Conservation (phyloP, 164 flowering plant genomes). For the Nymphaea colorata region DNA sequence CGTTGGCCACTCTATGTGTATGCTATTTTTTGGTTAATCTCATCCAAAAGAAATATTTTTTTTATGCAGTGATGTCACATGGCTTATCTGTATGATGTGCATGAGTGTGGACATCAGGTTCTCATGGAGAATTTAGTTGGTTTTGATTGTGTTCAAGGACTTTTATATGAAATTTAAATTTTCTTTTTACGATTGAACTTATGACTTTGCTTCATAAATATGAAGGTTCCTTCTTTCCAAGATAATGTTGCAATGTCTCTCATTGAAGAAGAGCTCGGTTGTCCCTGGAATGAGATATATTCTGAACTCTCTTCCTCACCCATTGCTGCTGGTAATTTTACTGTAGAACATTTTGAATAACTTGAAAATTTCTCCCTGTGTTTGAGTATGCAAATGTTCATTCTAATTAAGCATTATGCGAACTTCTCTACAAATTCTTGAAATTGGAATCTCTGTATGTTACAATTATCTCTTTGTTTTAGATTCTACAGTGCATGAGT, state of each 20-base stretch:
- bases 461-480: background rate
- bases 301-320: constrained; percentile 93
- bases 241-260: constrained; percentile 98
- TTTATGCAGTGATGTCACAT: too few species aligned
- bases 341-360: background rate
- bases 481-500: background rate
- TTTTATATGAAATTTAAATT: background rate
- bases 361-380: background rate
- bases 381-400: background rate
- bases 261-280: constrained; percentile 90
- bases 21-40: too few species aligned
- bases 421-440: background rate
- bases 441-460: background rate
- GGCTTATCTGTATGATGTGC: too few species aligned
- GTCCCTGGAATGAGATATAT: constrained; percentile 73
- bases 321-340: constrained; percentile 84
- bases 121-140: background rate
- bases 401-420: too few species aligned
- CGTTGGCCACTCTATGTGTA: background rate
- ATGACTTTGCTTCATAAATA: constrained; percentile 14
- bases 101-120: too few species aligned
- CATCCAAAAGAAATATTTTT: too few species aligned
- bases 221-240: constrained; percentile 98
- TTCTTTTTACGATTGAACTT: background rate
- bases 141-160: background rate